Evolutionary conservation across 2,329 filamentous ascomycete species (phyloP), one percentile per base, ranked within the genome.

Genomic region (Penicillium sp.): DNA sequence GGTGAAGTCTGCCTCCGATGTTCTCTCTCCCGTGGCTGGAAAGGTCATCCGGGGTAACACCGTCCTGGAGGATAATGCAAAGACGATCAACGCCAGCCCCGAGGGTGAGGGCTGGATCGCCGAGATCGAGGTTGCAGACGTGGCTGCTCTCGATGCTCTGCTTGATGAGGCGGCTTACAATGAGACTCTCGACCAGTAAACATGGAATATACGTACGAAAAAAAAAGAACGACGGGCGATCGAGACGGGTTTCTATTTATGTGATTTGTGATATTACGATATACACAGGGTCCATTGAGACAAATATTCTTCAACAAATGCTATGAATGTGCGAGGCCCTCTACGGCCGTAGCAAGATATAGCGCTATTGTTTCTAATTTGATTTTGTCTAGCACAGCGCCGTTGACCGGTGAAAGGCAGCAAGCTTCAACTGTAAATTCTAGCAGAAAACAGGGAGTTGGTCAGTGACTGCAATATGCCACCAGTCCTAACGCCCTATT

Each of bases 1-100:
- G 3, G 93, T 98, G 71, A 98, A 98, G 79, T 93, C 86, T 54
- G 93, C 93, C n/a, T 91, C 88, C 55, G 93, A 98, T 69, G 95
- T 98, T 76, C 86, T 95, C 74, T 84, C 89, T 11, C 93, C 93
- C 13, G 80, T 96, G 57, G 74, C 79, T 45, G 91, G 91, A 66
- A 86, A 75, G 59, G 82, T 98, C 52, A 78, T 81, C 34, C 81
- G 85, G 64, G 77, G 84, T 62, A 98, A 98, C 75, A 65, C 66
- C 9, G 66, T 76, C 51, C 79, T 98, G 53, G 87, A 94, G 70
- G 85, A 93, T 70, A 90, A 86, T 76, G 91, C 93, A 24, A 81
- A 81, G 51, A 84, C 80, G 47, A 90, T 98, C 75, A 98, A 97
- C 77, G 79, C 88, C 73, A 85, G 88, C 44, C 87, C 93, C 39